phyloP scores from a whole-genome alignment of 2,329 filamentous ascomycete genomes.

The Aspergillus tanneri region DNA sequence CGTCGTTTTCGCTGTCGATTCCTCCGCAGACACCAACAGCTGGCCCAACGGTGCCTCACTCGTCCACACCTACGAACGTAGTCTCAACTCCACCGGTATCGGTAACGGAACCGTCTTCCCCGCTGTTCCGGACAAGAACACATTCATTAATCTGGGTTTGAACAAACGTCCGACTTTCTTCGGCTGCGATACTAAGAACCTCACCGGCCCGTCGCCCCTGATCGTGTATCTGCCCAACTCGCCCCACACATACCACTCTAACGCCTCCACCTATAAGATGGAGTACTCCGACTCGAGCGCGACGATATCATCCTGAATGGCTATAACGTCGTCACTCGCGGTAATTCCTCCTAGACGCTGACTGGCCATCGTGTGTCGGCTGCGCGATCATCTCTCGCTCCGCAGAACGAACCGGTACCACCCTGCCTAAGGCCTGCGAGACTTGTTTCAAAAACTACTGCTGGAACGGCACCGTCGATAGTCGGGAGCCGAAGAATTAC shows the following conservation, averaged over 20 bases:
- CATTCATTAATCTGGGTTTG: conserved; percentile 70
- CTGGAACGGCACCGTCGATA: conserved; percentile 72
- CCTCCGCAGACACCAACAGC: conserved; percentile 64
- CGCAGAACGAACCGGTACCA: conserved; percentile 64
- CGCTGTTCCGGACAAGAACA: conserved; percentile 66
- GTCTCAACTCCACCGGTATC: conserved; percentile 51
- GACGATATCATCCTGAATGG: conserved; percentile 80
- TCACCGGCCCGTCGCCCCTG: conserved; percentile 57
- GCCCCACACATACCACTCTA: conserved; percentile 71
- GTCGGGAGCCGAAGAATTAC: conserved; percentile 5
- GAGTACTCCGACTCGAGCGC: conserved; percentile 63
- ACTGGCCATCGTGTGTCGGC: conserved; percentile 78
- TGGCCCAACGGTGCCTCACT: conserved; percentile 77
- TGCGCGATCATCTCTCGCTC: conserved; percentile 78
- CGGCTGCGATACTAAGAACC: conserved; percentile 67
- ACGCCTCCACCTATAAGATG: conserved; percentile 72
- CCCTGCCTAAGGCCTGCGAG: conserved; percentile 66
- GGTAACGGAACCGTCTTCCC: conserved; percentile 68
- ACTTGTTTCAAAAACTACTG: conserved; percentile 79
- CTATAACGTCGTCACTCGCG: conserved; percentile 74
- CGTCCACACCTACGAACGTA: conserved; percentile 68
- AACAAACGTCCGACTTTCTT: conserved; percentile 74
- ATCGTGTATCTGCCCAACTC: conserved; percentile 84
- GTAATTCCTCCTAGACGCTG: conserved; percentile 69
- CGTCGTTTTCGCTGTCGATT: conserved; percentile 75